Evolutionary conservation across 2,329 filamentous ascomycete genomes (phyloP), one percentile per base, ranked within the genome.

Genomic region (Aspergillus jensenii): DNA sequence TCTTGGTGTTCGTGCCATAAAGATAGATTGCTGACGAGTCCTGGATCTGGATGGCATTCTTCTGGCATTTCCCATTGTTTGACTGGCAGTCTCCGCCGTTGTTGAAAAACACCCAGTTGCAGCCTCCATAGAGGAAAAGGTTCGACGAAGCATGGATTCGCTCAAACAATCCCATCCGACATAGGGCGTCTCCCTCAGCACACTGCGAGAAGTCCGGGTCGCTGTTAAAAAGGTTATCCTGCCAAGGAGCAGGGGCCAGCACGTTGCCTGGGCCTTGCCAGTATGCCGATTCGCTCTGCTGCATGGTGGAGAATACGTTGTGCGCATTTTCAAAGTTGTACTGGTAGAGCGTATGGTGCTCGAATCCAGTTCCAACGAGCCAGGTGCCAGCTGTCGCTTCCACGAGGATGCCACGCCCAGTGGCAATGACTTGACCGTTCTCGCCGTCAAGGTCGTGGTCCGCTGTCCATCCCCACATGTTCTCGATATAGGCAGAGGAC

Each of bases 401-500:
- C 31, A 77, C 65, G 4, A 78, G 68, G 21, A 76, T 59, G 11
- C 76, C 76, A 11, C 80, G 76, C 31, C 71, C 76, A 12, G 72
- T 70, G 37, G 71, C 65, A 54, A 76, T 76, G 44, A 69, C 65
- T 8, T 65, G 62, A 6, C 45, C 56, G 11, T 65, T 62, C 17
- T 56, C 56, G 11, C 79, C 80, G 48, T 79, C 74, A 15, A 85
- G 73, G 59, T 80, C 79, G 69, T 81, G 79, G 61, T 81, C 65
- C 14, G 77, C 75, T 15, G 75, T 80, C 79, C 79, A 81, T 21
- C 75, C 69, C 79, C 79, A 78, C 59, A 79, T 70, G 65, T 84
- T 83, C 65, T 86, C 82, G 47, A 84, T 75, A 62, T 84, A 84
- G 7, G 78, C 78, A 0, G 77, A 78, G 0, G 78, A 77, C 0